A percentile compares a stretch with the other conserved stretches of the same genome.
Conservation (phyloP, 1,284 basidiomycete genomes). For the Pseudomicrostroma phylloplanum region DNA sequence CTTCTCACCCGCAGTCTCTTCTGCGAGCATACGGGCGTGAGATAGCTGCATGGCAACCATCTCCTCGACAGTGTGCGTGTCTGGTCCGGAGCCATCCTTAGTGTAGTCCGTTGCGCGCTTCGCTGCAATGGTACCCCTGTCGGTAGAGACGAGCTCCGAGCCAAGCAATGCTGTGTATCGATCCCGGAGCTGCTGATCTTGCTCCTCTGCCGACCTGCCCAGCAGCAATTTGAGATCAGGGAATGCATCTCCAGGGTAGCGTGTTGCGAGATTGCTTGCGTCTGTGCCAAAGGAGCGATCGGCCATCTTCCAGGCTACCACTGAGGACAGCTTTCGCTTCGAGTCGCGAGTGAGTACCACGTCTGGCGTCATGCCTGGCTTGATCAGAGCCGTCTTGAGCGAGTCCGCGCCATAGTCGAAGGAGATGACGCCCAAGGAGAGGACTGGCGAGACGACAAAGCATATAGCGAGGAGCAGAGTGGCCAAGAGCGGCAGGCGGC, state of each 20-base stretch:
- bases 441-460: too few relatives aligned
- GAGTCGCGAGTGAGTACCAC: constrained; percentile 93
- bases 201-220: constrained; percentile 52
- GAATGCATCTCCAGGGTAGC: constrained; percentile 83
- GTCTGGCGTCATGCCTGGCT: constrained; percentile 91
- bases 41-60: constrained; percentile 88
- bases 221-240: constrained; percentile 81
- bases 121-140: constrained; percentile 29
- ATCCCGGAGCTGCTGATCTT: constrained; percentile 12
- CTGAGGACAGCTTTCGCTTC: constrained; percentile 86
- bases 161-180: constrained; percentile 30
- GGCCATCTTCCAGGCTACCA: constrained; percentile 54
- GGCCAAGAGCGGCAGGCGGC: too few relatives aligned
- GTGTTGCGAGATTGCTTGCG: constrained; percentile 75
- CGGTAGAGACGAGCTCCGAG: constrained; percentile 29
- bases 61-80: constrained; percentile 64
- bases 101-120: constrained; percentile 23
- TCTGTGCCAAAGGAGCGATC: constrained; percentile 84
- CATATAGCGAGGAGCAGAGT: too few relatives aligned
- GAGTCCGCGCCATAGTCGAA: constrained; percentile 50
- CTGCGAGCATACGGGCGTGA: constrained; percentile 82
- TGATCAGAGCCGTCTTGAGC: constrained; percentile 83
- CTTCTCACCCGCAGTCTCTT: constrained; percentile 60
- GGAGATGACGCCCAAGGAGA: constrained; percentile 43
- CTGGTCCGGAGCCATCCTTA: constrained; percentile 10